These are phyloP conservation scores for Kazachstania sp. DNA, from an alignment of 1,139 yeast genomes.

Conservation along the genomic window DNA sequence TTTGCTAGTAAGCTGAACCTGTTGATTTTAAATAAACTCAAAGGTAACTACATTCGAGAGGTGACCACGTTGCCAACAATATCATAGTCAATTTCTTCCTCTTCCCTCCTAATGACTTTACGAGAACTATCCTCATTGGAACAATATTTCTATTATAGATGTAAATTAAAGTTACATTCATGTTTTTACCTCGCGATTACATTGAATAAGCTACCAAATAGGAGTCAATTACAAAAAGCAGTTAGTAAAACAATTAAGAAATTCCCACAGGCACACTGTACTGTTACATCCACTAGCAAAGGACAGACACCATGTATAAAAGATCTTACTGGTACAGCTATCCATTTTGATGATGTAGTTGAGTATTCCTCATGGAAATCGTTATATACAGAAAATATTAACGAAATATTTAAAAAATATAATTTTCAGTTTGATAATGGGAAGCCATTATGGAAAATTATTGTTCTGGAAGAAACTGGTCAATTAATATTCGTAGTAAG, in stretches of 20 bases:
- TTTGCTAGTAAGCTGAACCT: too few relatives aligned
- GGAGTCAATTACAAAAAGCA: constrained; percentile 8
- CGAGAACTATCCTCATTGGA: constrained; percentile 19
- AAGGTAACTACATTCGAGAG: background rate
- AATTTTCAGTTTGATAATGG: constrained; percentile 14
- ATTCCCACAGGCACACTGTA: constrained; percentile 17
- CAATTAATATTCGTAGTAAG: constrained; percentile 17
- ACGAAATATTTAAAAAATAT: constrained; percentile 16
- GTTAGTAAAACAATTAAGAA: constrained; percentile 11
- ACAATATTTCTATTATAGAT: constrained; percentile 19
- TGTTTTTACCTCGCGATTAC: constrained; percentile 20
- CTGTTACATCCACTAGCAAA: constrained; percentile 10
- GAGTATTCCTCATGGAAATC: constrained; percentile 14
- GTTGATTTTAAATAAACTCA: too few relatives aligned
- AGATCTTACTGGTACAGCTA: constrained; percentile 5
- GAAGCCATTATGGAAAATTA: constrained; percentile 23
- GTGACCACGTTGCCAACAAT: background rate
- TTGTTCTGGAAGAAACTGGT: constrained; percentile 13
- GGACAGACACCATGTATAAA: constrained; percentile 1
- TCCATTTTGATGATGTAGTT: constrained; percentile 17
- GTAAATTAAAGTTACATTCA: constrained; percentile 19
- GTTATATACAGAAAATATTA: constrained; percentile 12
- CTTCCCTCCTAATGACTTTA: constrained; percentile 2
- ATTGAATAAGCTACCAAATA: constrained; percentile 17
- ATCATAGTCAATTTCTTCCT: background rate